These are phyloP conservation scores for Astraeus odoratus DNA, from an alignment of 768 basidiomycete species.

Conservation along the genomic window DNA sequence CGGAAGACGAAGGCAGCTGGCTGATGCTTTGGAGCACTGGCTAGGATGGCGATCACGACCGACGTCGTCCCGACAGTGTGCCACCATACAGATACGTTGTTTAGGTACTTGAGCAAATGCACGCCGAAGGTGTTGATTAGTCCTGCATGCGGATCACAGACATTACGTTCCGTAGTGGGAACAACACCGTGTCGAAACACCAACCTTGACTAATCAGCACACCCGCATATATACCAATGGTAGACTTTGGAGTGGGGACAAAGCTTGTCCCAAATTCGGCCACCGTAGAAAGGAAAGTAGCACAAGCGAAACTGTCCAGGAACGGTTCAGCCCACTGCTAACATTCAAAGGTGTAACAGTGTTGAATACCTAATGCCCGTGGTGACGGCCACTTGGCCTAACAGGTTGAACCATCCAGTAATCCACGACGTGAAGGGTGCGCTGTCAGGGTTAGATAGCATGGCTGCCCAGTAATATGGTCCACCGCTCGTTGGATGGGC, in stretches of 20 bases:
- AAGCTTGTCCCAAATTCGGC: conserved; percentile 55
- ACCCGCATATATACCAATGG: conserved; percentile 63
- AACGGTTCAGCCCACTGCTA: neutral
- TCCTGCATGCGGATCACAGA: conserved; percentile 24
- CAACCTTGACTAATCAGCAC: conserved; percentile 59
- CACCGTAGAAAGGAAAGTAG: conserved; percentile 61
- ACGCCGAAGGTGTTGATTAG: conserved; percentile 74
- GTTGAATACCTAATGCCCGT: conserved; percentile 53
- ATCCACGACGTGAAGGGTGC: conserved; percentile 70
- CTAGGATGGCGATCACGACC: conserved; percentile 61
- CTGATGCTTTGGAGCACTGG: conserved; percentile 65
- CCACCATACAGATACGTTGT: conserved; percentile 70
- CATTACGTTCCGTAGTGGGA: neutral
- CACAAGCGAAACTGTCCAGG: conserved; percentile 50
- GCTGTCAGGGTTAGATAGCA: conserved; percentile 50
- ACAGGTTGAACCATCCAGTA: conserved; percentile 68
- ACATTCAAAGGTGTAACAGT: neutral
- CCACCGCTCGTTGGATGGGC: conserved; percentile 69
- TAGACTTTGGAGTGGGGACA: conserved; percentile 49
- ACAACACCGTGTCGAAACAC: neutral
- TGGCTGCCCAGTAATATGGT: conserved; percentile 79
- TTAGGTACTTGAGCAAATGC: conserved; percentile 54
- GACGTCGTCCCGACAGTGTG: conserved; percentile 66
- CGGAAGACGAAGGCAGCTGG: conserved; percentile 62
- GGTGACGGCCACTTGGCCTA: conserved; percentile 73